Evolutionary conservation across 371 early-diverging fungal genomes (phyloP), one percentile per base, ranked within the genome.

Genomic region (Umbelopsis sp.): DNA sequence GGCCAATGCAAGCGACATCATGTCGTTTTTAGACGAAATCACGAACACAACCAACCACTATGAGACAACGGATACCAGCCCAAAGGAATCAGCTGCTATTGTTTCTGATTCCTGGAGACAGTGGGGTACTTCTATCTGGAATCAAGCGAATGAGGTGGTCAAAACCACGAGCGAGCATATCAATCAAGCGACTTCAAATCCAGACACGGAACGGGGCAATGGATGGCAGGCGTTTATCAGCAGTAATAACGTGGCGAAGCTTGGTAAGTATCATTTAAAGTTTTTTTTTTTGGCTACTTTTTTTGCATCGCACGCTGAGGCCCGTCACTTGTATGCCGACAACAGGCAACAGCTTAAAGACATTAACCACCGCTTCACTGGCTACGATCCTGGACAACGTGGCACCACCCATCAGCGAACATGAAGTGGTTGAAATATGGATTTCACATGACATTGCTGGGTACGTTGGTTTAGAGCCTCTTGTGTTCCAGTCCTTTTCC

Each of bases 341-440:
- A 86, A 25, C 65, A 86, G 87, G 87, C 45, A 70, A 76, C 63
- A 81, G 85, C 35, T 69, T 87, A 38, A 83, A 78, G 64, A 78
- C 81, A 7, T 65, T 87, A 69, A 82, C 86, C 6, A 41, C 80
- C 37, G 72, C 65, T 37, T 76, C 78, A 8, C 70, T 82, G 70
- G 78, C 75, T 5, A 82, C 87, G 3, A 80, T 89, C 8, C 63
- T 89, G 44, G 88, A 89, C 38, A 87, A 86, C 44, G 87, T 89
- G 35, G 90, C 87, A 8, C 90, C 90, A 18, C 88, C 90, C 44
- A 88, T 89, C 65, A 84, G 87, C 18, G 89, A 89, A 65, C 89
- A 90, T 65, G 90, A 88, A 68, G 68, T 90, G 12, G 90, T 90
- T 1, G 88, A 88, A 70, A 81, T 90, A 10, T 88, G 85, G 85